These are phyloP conservation scores for Thelephora aurantiotincta DNA, from an alignment of 768 basidiomycete species.

Conservation along the genomic window DNA sequence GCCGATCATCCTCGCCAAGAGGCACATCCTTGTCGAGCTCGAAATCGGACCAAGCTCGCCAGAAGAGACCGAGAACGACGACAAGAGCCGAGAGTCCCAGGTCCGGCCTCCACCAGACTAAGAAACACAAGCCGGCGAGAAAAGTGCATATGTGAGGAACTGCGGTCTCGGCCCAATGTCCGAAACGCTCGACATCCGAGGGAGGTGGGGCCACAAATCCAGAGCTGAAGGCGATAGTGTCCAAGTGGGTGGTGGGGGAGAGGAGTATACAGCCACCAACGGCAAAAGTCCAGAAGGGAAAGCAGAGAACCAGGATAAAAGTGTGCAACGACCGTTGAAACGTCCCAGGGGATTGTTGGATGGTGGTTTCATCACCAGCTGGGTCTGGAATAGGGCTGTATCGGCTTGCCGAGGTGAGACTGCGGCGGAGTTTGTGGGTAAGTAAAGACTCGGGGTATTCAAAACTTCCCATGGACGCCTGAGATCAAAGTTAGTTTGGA, in stretches of 20 bases:
- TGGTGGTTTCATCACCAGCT: too few species aligned
- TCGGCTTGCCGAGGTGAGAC: too few species aligned
- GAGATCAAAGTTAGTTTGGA: too few species aligned
- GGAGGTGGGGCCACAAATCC: background rate
- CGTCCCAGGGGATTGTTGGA: too few species aligned
- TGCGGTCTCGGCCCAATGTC: background rate
- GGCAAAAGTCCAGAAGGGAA: background rate
- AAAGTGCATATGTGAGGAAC: background rate
- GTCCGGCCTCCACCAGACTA: background rate
- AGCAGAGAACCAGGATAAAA: background rate
- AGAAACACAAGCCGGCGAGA: background rate
- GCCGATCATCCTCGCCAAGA: background rate
- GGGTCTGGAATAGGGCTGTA: too few species aligned
- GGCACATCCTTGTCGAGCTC: background rate
- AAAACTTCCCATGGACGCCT: too few species aligned
- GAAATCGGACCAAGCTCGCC: background rate
- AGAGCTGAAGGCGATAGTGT: background rate
- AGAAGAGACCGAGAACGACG: background rate
- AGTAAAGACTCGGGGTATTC: too few species aligned
- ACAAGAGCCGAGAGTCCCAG: background rate
- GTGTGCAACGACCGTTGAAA: background rate
- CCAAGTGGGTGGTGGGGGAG: background rate
- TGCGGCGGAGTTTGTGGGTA: too few species aligned
- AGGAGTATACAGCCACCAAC: background rate
- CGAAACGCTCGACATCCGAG: background rate